phyloP scores from a whole-genome alignment of 139 green algal genomes.

The Coelastrella sp. region DNA sequence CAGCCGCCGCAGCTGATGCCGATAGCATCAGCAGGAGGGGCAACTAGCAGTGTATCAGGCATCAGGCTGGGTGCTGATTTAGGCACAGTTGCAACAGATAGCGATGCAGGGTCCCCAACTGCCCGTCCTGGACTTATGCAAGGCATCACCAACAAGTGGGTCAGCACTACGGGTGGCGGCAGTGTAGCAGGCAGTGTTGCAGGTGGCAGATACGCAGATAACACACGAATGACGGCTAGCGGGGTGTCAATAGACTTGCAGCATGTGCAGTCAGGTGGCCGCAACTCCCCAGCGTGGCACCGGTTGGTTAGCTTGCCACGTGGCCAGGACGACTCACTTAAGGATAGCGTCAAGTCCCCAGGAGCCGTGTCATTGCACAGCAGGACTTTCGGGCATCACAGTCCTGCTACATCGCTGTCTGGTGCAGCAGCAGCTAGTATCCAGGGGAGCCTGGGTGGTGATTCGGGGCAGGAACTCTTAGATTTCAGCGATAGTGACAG shows the following conservation, averaged over 20 bases:
- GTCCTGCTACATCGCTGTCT: too few species aligned
- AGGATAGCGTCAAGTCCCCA: too few species aligned
- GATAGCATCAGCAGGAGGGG: neutral
- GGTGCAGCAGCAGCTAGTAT: too few species aligned
- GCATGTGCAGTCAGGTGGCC: neutral
- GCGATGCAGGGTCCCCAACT: neutral
- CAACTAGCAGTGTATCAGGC: neutral
- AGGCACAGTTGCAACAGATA: slow-evolving; percentile 3
- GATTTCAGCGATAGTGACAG: too few species aligned
- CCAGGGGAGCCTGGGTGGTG: too few species aligned
- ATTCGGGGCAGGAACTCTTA: too few species aligned
- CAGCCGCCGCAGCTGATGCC: slow-evolving; percentile 10
- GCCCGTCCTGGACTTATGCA: neutral
- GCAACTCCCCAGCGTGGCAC: neutral
- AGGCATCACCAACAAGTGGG: neutral
- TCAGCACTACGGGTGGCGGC: neutral
- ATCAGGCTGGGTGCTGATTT: neutral
- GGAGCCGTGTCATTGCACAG: slow-evolving; percentile 15
- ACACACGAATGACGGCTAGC: neutral
- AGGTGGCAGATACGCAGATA: neutral
- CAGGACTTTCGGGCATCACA: neutral
- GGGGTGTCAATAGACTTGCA: neutral
- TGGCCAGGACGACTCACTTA: too few species aligned
- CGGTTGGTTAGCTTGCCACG: neutral
- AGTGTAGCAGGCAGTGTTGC: too few species aligned